phyloP scores from a whole-genome alignment of 2,329 filamentous ascomycete genomes.

The Penicillium sp. region DNA sequence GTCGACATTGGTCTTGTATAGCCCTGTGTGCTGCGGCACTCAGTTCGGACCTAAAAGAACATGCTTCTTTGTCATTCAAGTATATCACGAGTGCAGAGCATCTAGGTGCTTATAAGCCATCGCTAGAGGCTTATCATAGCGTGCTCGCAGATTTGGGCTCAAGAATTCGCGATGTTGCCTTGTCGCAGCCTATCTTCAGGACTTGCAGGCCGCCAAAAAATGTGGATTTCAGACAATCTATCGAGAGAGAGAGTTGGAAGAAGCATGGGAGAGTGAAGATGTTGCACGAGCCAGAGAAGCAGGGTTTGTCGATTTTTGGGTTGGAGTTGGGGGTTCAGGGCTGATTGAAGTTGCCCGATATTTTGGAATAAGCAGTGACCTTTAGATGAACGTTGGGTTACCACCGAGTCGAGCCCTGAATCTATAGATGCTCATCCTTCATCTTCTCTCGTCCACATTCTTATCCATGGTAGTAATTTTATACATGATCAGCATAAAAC shows the following conservation, averaged over 20 bases:
- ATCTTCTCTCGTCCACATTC: not conserved
- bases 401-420: not conserved
- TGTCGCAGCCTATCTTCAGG: conserved; percentile 72
- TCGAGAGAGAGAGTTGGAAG: conserved; percentile 67
- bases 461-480: no score
- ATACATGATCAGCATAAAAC: no score
- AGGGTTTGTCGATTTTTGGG: conserved; percentile 65
- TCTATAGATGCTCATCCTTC: not conserved
- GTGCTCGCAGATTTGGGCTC: conserved; percentile 59
- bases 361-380: conserved; percentile 14
- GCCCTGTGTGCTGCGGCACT: conserved; percentile 9
- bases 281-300: conserved; percentile 55
- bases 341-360: conserved; percentile 19
- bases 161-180: conserved; percentile 65
- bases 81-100: conserved; percentile 66
- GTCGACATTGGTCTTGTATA: conserved; percentile 6
- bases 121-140: conserved; percentile 65
- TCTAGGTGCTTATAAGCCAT: conserved; percentile 73
- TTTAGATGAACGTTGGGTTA: not conserved
- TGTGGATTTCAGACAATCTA: conserved; percentile 70
- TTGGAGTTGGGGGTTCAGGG: conserved; percentile 34
- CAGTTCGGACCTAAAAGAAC: conserved; percentile 58
- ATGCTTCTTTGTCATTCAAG: conserved; percentile 62
- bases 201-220: conserved; percentile 64
- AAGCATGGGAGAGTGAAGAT: conserved; percentile 58